Base-by-base conservation (phyloP, 345 rosid genomes). In the Xanthoceras sorbifolium region DNA sequence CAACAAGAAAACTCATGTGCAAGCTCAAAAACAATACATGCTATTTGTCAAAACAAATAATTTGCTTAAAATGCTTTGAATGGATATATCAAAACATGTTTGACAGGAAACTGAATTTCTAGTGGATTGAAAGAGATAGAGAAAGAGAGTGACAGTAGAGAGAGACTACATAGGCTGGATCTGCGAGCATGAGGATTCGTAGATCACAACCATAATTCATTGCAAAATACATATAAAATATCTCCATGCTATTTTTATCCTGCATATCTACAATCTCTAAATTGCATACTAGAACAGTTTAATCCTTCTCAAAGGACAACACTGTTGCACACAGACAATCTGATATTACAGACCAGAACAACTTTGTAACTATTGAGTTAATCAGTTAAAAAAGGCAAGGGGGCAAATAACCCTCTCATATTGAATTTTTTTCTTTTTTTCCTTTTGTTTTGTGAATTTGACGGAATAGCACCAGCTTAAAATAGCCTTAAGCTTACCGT, bases 71-170 rank as follows among this genome's bases (percentile, higher is more conserved):
- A 23, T 40, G 36, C 55, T 72, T 72, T 59, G 12, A 59, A 31
- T 71, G 23, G 64, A 42, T 12, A 71, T 32, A 54, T 38, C 66
- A 59, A n/a, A 40, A 72, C 31, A 57, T 55, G 64, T 31, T 55
- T 71, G 46, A 32, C 23, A 2, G 3, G 50, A 44, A 71, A n/a
- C 31, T 17, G 50, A 71, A 55, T 55, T 71, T 71, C 48, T 2
- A 71, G 50, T 32, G 38, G 36, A 71, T 55, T 34, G 64, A 28
- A 40, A 36, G n/a, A n/a, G n/a, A 70, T 10, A 31, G 26, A 69
- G 46, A 34, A 42, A 44, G 48, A 34, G 48, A 34, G 3, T 6
- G 8, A 46, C 17, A 14, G 52, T 9, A 20, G 14, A 20, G n/a
- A 44, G 70, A 38, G 54, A 23, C 0, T 9, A 17, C 1, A 20